A percentile compares a stretch with the other conserved stretches of the same genome.
Conservation (phyloP, 2,329 filamentous ascomycete genomes). For the Trichoderma oligosporum region DNA sequence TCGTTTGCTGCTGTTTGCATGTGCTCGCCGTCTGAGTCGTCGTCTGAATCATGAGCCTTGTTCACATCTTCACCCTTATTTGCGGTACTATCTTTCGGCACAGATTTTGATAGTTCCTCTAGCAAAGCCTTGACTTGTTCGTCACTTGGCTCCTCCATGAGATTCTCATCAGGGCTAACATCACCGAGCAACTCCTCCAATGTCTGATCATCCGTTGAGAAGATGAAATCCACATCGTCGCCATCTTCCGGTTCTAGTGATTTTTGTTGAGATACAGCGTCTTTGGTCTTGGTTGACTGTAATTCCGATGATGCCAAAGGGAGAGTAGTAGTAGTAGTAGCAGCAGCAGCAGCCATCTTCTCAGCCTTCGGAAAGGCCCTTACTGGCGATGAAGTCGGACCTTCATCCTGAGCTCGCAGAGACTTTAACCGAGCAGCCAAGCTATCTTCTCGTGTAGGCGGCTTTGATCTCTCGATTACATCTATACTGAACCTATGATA, state of each 20-base stretch:
- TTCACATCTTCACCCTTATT: slow-evolving; percentile 10
- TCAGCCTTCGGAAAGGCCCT: not conserved
- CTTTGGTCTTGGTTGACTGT: not conserved
- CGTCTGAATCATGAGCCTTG: slow-evolving; percentile 31
- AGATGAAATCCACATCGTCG: slow-evolving; percentile 38
- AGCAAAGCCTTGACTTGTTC: slow-evolving; percentile 36
- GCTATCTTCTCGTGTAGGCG: slow-evolving; percentile 47
- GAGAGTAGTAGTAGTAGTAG: not conserved
- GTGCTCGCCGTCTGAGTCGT: slow-evolving; percentile 51
- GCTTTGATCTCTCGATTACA: slow-evolving; percentile 41
- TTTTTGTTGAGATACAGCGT: not conserved
- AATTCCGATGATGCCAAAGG: not conserved
- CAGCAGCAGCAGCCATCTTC: not conserved
- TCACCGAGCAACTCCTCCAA: slow-evolving; percentile 50
- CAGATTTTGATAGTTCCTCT: slow-evolving; percentile 35
- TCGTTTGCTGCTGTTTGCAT: slow-evolving; percentile 45
- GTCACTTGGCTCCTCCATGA: slow-evolving; percentile 27
- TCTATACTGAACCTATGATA: slow-evolving; percentile 31
- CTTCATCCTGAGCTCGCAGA: slow-evolving; percentile 42
- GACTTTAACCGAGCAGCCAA: slow-evolving; percentile 50
- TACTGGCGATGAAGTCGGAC: slow-evolving; percentile 24
- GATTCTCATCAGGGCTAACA: slow-evolving; percentile 35
- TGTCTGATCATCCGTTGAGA: slow-evolving; percentile 49
- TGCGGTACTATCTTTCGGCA: slow-evolving; percentile 28
- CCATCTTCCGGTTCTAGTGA: slow-evolving; percentile 23